A percentile compares a stretch with the other conserved stretches of the same genome.
phyloP scores from a whole-genome alignment of 768 basidiomycete genomes.

The Serendipita indica region DNA sequence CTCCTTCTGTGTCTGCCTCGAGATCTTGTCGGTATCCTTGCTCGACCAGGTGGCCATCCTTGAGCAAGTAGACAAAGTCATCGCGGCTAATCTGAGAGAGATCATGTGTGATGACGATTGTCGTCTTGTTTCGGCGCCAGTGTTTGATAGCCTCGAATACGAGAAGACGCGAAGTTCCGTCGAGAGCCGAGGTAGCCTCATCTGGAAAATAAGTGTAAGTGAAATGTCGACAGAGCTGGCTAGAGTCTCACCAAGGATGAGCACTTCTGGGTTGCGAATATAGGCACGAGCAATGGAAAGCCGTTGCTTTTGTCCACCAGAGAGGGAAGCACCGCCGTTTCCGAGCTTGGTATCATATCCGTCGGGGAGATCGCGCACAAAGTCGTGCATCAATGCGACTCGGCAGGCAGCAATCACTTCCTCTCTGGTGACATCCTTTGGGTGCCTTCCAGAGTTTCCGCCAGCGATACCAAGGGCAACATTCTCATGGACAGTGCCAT shows the following conservation, averaged over 20 bases:
- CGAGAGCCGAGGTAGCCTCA: conserved; percentile 44
- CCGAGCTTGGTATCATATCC: conserved; percentile 80
- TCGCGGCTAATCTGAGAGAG: conserved; percentile 56
- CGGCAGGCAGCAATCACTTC: conserved; percentile 73
- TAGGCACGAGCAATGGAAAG: conserved; percentile 78
- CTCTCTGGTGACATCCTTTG: conserved; percentile 38
- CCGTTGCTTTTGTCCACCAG: conserved; percentile 86
- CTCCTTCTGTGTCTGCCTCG: conserved; percentile 35
- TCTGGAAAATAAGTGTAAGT: conserved; percentile 22
- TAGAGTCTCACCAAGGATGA: conserved; percentile 66
- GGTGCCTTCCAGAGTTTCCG: conserved; percentile 23
- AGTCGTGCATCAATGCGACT: conserved; percentile 78
- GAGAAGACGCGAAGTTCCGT: conserved; percentile 70
- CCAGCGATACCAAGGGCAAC: conserved; percentile 62
- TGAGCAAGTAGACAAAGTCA: conserved; percentile 91
- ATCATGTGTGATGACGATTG: conserved; percentile 92
- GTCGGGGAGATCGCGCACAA: conserved; percentile 64
- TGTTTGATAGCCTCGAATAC: conserved; percentile 51
- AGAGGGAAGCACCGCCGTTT: conserved; percentile 57
- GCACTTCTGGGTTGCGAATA: conserved; percentile 69
- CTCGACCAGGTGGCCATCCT: conserved; percentile 63
- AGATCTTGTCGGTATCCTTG: conserved; percentile 78
- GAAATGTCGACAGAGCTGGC: background rate
- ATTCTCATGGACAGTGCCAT: conserved; percentile 70
- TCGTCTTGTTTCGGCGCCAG: conserved; percentile 69